Evolutionary conservation across 257 asterid genomes (phyloP).

Genomic region (Voacanga thouarsii): DNA sequence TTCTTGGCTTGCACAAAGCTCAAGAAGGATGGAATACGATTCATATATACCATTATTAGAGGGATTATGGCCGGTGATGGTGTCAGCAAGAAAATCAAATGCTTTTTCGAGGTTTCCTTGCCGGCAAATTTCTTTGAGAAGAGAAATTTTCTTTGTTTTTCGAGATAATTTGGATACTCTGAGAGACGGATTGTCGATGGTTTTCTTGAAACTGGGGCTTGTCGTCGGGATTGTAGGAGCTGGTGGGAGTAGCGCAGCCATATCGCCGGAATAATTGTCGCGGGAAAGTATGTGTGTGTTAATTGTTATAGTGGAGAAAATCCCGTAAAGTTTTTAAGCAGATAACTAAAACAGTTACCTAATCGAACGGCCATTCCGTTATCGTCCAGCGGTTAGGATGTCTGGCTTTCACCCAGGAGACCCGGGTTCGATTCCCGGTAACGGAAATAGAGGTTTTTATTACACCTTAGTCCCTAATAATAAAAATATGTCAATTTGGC

Average conservation of each 20-base stretch:
- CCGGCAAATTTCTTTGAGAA: conserved; percentile 20
- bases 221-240: conserved; percentile 28
- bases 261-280: not conserved
- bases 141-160: conserved; percentile 8
- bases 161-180: conserved; percentile 3
- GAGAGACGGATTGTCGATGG: conserved; percentile 10
- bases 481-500: not conserved
- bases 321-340: no score
- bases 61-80: conserved; percentile 16
- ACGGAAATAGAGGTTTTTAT: no score
- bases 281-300: not conserved
- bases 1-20: conserved; percentile 44
- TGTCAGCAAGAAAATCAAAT: conserved; percentile 27
- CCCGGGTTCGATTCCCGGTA: conserved; percentile 99
- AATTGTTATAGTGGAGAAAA: no score
- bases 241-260: conserved; percentile 43
- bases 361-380: no score
- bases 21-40: conserved; percentile 53
- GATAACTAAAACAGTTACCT: no score
- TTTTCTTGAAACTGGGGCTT: conserved; percentile 17
- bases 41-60: conserved; percentile 35
- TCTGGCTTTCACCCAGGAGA: conserved; percentile 99
- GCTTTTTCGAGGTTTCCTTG: conserved; percentile 32
- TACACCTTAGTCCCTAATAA: not conserved
- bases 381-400: conserved; percentile 99